A percentile compares a stretch with the other conserved stretches of the same genome.
These are phyloP conservation scores for Colletotrichum magnum DNA, from an alignment of 2,329 filamentous ascomycete genomes.

Conservation along the genomic window DNA sequence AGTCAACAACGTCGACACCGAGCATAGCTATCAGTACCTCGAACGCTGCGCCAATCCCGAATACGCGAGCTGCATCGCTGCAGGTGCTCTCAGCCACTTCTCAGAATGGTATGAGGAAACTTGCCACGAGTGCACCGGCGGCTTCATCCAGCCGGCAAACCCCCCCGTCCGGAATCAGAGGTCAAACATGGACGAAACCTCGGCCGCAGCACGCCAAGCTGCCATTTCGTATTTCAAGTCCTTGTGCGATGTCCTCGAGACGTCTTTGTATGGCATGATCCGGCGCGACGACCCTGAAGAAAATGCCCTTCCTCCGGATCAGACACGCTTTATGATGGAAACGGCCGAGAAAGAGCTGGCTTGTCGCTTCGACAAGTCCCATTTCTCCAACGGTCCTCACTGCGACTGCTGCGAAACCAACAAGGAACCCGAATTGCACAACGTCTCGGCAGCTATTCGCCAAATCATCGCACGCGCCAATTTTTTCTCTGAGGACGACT, in stretches of 20 bases:
- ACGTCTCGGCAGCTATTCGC: conserved; percentile 29
- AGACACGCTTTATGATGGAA: background rate
- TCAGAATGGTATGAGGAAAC: conserved; percentile 2
- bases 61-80: conserved; percentile 22
- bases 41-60: conserved; percentile 34
- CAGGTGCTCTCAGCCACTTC: background rate
- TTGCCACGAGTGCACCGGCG: conserved; percentile 28
- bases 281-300: background rate
- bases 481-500: conserved; percentile 8
- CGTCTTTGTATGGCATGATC: background rate
- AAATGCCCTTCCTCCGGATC: background rate
- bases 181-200: background rate
- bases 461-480: conserved; percentile 7
- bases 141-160: conserved; percentile 18
- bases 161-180: background rate
- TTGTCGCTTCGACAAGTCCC: conserved; percentile 36
- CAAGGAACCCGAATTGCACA: conserved; percentile 22
- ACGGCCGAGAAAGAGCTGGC: conserved; percentile 32
- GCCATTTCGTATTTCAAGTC: conserved; percentile 10
- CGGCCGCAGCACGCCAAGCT: conserved; percentile 6
- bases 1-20: background rate
- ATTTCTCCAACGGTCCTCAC: conserved; percentile 11
- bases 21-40: conserved; percentile 24
- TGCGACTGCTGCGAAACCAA: conserved; percentile 19
- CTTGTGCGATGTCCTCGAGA: conserved; percentile 15